Evolutionary conservation across 2,329 filamentous ascomycete species (phyloP).

Genomic region (Fusarium subglutinans): DNA sequence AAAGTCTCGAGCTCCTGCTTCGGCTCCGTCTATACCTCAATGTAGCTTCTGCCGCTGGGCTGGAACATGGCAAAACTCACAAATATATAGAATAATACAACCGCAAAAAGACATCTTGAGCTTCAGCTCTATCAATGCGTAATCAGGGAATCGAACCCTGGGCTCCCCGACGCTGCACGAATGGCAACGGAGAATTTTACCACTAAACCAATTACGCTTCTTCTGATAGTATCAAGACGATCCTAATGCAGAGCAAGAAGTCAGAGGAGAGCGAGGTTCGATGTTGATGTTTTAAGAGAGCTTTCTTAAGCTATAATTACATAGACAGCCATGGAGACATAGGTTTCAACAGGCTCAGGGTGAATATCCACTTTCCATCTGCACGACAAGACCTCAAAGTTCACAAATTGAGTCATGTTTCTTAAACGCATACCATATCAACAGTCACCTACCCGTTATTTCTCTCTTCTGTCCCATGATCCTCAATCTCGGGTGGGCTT

Average conservation of each 20-base stretch:
- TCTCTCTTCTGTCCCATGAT: background rate
- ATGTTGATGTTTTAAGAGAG: background rate
- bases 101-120: background rate
- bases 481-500: background rate
- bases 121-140: background rate
- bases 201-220: background rate
- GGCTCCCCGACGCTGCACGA: background rate
- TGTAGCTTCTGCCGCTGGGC: too few species aligned
- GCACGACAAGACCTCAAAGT: too few species aligned
- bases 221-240: fast-evolving
- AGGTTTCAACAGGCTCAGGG: background rate
- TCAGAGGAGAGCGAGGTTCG: fast-evolving
- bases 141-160: background rate
- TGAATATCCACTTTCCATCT: background rate
- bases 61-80: too few species aligned
- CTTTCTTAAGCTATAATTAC: background rate
- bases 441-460: background rate
- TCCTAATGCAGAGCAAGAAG: fast-evolving
- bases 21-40: fast-evolving
- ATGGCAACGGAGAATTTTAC: background rate
- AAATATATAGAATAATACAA: fast-evolving
- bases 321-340: background rate
- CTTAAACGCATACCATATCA: too few species aligned
- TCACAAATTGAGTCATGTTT: too few species aligned
- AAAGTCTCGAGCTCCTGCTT: background rate